Conservation (phyloP, 371 early-diverging fungal species). For the Circinella umbellata region DNA sequence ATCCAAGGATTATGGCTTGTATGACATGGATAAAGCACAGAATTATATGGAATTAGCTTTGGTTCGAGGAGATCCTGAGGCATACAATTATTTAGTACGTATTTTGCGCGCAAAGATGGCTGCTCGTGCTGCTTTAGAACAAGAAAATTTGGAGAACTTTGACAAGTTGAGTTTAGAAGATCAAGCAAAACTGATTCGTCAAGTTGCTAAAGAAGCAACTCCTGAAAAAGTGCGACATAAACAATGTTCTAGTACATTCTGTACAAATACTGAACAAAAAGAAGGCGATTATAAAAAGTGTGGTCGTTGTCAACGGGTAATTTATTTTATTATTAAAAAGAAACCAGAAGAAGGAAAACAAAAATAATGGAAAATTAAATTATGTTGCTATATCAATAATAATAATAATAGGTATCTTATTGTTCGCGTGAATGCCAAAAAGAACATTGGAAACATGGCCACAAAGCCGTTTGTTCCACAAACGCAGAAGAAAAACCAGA, state of each 20-base stretch:
- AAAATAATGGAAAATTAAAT: no score
- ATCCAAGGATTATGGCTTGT: slow-evolving; percentile 61
- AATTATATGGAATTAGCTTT: slow-evolving; percentile 63
- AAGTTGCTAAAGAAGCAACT: slow-evolving; percentile 46
- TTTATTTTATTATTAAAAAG: not conserved
- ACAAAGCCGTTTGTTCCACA: slow-evolving; percentile 54
- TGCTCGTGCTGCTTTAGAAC: slow-evolving; percentile 50
- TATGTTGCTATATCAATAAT: not conserved
- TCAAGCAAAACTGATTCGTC: slow-evolving; percentile 47
- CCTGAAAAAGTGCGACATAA: slow-evolving; percentile 42
- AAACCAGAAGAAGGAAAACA: not conserved
- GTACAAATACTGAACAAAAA: slow-evolving; percentile 56
- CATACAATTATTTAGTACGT: slow-evolving; percentile 56
- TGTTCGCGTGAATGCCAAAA: slow-evolving; percentile 68
- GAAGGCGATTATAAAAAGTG: slow-evolving; percentile 62
- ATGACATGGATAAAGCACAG: slow-evolving; percentile 65
- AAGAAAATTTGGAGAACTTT: slow-evolving; percentile 45
- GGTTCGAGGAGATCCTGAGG: slow-evolving; percentile 58
- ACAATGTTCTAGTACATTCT: slow-evolving; percentile 49
- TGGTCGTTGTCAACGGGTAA: slow-evolving; percentile 56
- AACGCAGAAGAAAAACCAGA: not conserved
- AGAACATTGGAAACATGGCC: slow-evolving; percentile 66
- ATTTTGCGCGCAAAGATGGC: slow-evolving; percentile 60
- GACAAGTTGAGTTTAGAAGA: slow-evolving; percentile 40
- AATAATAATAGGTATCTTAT: slow-evolving; percentile 31